Evolutionary conservation across 2,329 filamentous ascomycete genomes (phyloP), one percentile per base, ranked within the genome.

Genomic region (Penicillium verrucosum): DNA sequence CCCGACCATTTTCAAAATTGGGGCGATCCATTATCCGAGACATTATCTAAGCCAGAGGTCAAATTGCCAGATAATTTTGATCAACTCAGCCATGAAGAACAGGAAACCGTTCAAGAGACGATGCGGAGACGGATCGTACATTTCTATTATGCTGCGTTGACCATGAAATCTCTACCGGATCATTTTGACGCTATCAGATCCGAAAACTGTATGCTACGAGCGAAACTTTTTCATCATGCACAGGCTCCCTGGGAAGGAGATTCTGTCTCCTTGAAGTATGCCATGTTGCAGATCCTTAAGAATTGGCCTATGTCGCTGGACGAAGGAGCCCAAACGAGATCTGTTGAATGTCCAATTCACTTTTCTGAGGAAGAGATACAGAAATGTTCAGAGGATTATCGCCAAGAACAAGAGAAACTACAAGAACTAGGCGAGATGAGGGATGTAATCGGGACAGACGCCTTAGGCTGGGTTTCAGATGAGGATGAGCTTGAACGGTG

Each of bases 1-100:
- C 70, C 68, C 3, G 60, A 68, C 29, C 60, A 70, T 60, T 72
- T 72, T 56, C 70, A 73, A 58, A 73, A 73, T 40, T 72, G 67
- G 62, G 70, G 70, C 12, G 69, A 74, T 51, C 60, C 54, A 11
- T 4, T 65, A 5, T 69, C 68, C 1, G 68, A 70, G 49, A 60
- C 44, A 8, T 51, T 70, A 8, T 11, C 51, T 2, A 60, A 62
- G 67, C 60, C 60, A 44, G 62, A 68, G 27, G 59, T 65, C n/a
- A 61, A 67, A 21, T 51, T 68, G 5, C 67, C 64, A 9, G 60
- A 62, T 0, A 58, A 61, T 58, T 68, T 70, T 48, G 40, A 68
- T 29, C 4, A 54, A 23, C 59, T 70, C 2, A 60, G 48, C 38
- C 3, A 57, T 16, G 16, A 58, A 8, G 69, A 71, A 46, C 61